Conservation (phyloP, 148 eudicot species). For the Rheum nobile region DNA sequence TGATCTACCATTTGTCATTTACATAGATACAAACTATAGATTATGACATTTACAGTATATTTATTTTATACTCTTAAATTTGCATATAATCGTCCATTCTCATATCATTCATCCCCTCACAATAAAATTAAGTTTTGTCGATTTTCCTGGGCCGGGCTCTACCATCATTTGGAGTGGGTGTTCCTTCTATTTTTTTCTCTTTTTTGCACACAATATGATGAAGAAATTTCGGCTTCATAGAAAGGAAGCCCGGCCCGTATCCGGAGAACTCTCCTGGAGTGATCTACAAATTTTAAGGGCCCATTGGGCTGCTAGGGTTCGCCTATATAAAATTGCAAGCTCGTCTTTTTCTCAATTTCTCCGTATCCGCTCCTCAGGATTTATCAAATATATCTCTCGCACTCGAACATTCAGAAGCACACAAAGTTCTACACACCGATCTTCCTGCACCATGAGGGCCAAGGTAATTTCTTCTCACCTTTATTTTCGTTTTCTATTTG, state of each 20-base stretch:
- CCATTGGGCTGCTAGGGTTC: slow-evolving; percentile 2
- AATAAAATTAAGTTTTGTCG: background rate
- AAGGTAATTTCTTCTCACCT: background rate
- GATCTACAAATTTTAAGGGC: background rate
- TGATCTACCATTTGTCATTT: too few relatives aligned
- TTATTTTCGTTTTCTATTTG: background rate
- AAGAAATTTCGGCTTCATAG: background rate
- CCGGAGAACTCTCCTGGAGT: too few relatives aligned
- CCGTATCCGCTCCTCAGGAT: background rate
- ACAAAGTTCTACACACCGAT: background rate
- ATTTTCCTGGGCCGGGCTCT: too few relatives aligned
- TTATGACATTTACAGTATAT: too few relatives aligned
- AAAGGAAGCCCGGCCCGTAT: background rate
- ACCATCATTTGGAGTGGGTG: too few relatives aligned
- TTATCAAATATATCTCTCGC: background rate
- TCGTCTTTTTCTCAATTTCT: background rate
- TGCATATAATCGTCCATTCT: too few relatives aligned
- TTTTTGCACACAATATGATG: background rate
- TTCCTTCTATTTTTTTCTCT: background rate
- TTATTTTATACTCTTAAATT: too few relatives aligned
- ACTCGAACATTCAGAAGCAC: background rate
- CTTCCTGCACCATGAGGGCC: slow-evolving; percentile 8
- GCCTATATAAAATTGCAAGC: background rate
- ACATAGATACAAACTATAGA: too few relatives aligned
- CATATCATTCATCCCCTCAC: too few relatives aligned